A percentile compares a stretch with the other conserved stretches of the same genome.
phyloP scores from a whole-genome alignment of 352 stramenopile genomes.

The Globisporangium middletonii region DNA sequence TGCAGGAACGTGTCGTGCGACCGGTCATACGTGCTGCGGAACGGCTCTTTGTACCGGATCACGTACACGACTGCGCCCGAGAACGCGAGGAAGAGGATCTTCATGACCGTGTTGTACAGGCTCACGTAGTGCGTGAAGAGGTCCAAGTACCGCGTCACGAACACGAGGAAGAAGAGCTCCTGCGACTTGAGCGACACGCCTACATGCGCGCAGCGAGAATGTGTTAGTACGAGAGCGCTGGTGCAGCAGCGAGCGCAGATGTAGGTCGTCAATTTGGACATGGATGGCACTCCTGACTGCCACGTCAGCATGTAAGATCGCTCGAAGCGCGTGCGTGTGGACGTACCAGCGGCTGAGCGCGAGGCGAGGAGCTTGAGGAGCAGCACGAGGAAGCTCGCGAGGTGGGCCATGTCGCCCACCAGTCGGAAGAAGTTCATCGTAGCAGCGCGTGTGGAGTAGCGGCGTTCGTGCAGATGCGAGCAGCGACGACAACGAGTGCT shows the following conservation, averaged over 20 bases:
- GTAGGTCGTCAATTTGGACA: neutral
- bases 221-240: neutral
- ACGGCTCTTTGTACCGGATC: constrained; percentile 95
- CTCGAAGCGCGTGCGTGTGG: neutral
- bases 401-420: constrained; percentile 97
- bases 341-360: constrained; percentile 66
- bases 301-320: constrained; percentile 2
- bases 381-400: constrained; percentile 98
- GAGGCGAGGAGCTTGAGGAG: constrained; percentile 93
- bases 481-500: neutral
- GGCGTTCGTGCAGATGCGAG: neutral
- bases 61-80: constrained; percentile 98
- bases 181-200: constrained; percentile 98
- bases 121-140: constrained; percentile 95
- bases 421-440: constrained; percentile 97
- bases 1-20: constrained; percentile 99
- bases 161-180: constrained; percentile 99
- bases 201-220: constrained; percentile 11
- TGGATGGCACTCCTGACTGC: neutral
- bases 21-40: constrained; percentile 97
- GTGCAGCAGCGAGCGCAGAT: neutral
- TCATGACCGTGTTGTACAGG: constrained; percentile 99
- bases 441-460: neutral
- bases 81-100: constrained; percentile 96
- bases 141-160: constrained; percentile 98